phyloP scores from a whole-genome alignment of 305 asterid species.

The Euphrasia arctica region DNA sequence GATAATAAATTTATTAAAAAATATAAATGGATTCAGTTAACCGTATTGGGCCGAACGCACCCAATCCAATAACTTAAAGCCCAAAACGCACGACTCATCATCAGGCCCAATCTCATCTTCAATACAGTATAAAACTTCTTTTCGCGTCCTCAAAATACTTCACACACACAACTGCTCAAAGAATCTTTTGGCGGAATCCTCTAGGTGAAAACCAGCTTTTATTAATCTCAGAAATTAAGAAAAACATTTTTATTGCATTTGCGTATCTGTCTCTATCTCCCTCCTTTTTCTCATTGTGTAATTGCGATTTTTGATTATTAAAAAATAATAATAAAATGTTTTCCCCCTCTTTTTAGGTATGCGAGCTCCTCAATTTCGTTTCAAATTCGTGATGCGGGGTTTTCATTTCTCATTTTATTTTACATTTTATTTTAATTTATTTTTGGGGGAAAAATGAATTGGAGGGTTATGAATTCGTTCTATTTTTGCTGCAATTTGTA shows the following conservation, averaged over 20 bases:
- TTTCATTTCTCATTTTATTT: no score
- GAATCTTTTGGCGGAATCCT: slow-evolving; percentile 4
- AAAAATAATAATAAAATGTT: no score
- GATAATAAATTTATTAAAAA: no score
- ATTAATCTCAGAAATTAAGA: background rate
- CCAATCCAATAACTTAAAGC: background rate
- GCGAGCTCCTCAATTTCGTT: background rate
- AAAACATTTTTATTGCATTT: no score
- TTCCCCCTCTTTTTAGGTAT: background rate
- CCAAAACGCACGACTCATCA: background rate
- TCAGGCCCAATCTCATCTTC: background rate
- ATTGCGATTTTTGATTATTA: no score
- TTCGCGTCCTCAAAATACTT: background rate
- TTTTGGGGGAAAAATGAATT: background rate
- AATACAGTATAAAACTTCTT: background rate
- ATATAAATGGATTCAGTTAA: no score
- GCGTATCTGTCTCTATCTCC: background rate
- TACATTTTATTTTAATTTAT: no score
- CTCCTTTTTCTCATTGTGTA: background rate
- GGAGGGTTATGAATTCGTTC: background rate
- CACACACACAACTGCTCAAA: background rate
- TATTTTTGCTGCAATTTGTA: no score
- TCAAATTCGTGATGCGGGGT: background rate
- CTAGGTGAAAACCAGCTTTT: background rate
- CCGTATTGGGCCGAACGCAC: background rate